Conservation (phyloP, 2,329 filamentous ascomycete genomes). For the Aspergillaceae sp. region DNA sequence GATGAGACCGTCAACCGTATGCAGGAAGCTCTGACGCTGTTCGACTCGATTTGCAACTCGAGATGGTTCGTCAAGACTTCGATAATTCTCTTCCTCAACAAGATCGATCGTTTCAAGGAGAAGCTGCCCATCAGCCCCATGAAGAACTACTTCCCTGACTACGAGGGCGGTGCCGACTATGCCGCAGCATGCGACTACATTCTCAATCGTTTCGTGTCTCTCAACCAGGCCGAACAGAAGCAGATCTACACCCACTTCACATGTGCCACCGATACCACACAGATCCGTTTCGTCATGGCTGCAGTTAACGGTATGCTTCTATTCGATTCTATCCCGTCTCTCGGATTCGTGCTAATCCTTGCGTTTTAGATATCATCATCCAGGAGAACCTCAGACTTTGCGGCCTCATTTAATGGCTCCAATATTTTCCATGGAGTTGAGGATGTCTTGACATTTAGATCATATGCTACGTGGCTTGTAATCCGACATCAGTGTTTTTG, state of each 20-base stretch:
- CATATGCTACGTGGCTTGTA: slow-evolving; percentile 25
- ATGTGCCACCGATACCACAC: slow-evolving; percentile 95
- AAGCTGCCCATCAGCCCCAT: slow-evolving; percentile 64
- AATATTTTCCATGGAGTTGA: slow-evolving; percentile 10
- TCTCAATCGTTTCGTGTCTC: slow-evolving; percentile 91
- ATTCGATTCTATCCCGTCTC: background rate
- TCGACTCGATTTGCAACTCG: slow-evolving; percentile 66
- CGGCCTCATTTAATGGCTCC: slow-evolving; percentile 72
- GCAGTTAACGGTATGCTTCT: slow-evolving; percentile 79
- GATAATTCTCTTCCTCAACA: slow-evolving; percentile 66
- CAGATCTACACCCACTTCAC: slow-evolving; percentile 99
- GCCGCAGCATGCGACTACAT: slow-evolving; percentile 96
- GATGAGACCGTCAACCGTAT: slow-evolving; percentile 84
- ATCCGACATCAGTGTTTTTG: slow-evolving; percentile 16
- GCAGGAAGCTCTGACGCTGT: slow-evolving; percentile 62
- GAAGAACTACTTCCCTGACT: slow-evolving; percentile 69
- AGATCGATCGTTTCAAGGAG: slow-evolving; percentile 68
- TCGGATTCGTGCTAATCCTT: slow-evolving; percentile 6
- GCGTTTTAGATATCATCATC: slow-evolving; percentile 84
- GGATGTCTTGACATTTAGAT: slow-evolving; percentile 23
- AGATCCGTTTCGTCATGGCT: slow-evolving; percentile 99
- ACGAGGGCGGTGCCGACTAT: slow-evolving; percentile 91
- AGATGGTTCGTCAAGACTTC: slow-evolving; percentile 65
- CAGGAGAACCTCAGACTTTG: slow-evolving; percentile 97
- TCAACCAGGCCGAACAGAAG: slow-evolving; percentile 99